These are phyloP conservation scores for Mucor indicus DNA, from an alignment of 371 early-diverging fungal species.

Conservation along the genomic window DNA sequence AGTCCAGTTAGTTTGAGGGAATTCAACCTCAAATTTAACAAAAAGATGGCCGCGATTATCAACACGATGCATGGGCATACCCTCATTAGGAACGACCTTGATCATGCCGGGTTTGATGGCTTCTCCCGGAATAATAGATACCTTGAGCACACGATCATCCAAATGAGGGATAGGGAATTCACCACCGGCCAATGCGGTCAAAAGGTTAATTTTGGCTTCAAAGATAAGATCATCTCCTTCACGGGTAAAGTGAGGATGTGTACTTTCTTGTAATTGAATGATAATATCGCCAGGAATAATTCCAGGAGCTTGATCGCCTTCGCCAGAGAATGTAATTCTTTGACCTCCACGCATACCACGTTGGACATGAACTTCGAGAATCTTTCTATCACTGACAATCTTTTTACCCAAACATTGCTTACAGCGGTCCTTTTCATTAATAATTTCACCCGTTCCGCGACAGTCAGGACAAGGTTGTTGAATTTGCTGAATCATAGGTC, in stretches of 20 bases:
- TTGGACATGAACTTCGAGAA: conserved; percentile 84
- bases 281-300: conserved; percentile 82
- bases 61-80: conserved; percentile 91
- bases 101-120: conserved; percentile 74
- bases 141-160: conserved; percentile 85
- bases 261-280: conserved; percentile 88
- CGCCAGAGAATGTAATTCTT: conserved; percentile 85
- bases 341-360: conserved; percentile 96
- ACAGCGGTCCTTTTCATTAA: conserved; percentile 87
- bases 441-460: conserved; percentile 85
- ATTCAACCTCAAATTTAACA: conserved; percentile 85
- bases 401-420: conserved; percentile 87
- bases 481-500: conserved; percentile 97
- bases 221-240: conserved; percentile 83
- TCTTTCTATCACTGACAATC: conserved; percentile 73
- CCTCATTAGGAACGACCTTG: conserved; percentile 84
- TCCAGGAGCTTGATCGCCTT: conserved; percentile 86
- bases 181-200: conserved; percentile 95
- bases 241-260: conserved; percentile 82
- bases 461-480: conserved; percentile 92
- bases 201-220: conserved; percentile 83
- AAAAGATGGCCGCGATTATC: conserved; percentile 88
- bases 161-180: conserved; percentile 83
- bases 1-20: conserved; percentile 87
- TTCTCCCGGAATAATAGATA: conserved; percentile 88